Base-by-base conservation (phyloP, 176 grass and related monocot genomes). In the Alloteropsis semialata region DNA sequence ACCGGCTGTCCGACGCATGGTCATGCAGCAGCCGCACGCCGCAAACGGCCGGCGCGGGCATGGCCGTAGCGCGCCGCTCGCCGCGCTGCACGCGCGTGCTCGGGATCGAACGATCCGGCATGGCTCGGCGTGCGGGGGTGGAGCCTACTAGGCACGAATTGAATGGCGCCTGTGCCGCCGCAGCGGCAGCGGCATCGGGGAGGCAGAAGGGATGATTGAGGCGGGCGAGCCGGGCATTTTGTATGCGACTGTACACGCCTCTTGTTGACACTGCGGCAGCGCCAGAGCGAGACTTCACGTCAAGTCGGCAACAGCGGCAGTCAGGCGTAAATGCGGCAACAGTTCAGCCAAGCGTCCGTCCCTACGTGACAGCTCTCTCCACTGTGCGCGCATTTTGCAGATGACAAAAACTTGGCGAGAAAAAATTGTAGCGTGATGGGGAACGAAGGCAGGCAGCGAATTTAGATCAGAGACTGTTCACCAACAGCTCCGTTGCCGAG, bases 21-120 rank as follows among this genome's bases (percentile, higher is more conserved):
- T 7, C 8, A n/a, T 8, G 29, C 15, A 41, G 66, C 67, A 27
- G 67, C 37, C 12, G 63, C 64, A 24, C 44, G 56, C 75, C 56
- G 56, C 16, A 22, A 62, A 63, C 75, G 75, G 75, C 56, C 75
- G 75, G 75, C 56, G 17, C 27, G 16, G 58, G 75, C 24, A 39
- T 61, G 75, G 41, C 18, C 3, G 72, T 14, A 11, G 30, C 10
- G 39, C 8, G 30, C 56, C 34, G 42, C 4, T 6, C 43, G 43
- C 69, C 8, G 57, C 36, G 22, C n/a, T 30, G 65, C 34, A 44
- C 36, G 34, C 36, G 34, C 8, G 8, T 30, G 18, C 24, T 1
- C 27, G 27, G 18, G 13, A 9, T 45, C n/a, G 12, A n/a, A n/a
- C n/a, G n/a, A n/a, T 28, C 29, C 43, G 32, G 43, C 60, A 74